Conservation (phyloP, 352 stramenopile genomes). For the Phytophthora constricta region DNA sequence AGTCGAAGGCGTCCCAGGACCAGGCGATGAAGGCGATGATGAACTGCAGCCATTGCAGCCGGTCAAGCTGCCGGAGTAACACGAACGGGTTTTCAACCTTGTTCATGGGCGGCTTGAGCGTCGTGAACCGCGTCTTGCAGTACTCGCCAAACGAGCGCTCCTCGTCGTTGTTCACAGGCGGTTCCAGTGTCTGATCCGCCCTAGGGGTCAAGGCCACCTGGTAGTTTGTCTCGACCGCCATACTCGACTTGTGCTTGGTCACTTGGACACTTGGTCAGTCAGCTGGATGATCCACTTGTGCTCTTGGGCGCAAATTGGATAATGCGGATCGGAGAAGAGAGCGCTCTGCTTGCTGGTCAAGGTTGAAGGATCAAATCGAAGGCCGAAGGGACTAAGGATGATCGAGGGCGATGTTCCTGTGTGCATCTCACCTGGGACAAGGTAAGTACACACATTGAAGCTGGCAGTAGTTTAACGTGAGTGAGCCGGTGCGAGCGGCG, state of each 20-base stretch:
- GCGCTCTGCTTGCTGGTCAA: background rate
- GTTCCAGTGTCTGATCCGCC: conserved; percentile 26
- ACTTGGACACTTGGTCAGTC: background rate
- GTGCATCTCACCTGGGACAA: conserved; percentile 16
- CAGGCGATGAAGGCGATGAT: conserved; percentile 46
- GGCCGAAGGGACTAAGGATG: background rate
- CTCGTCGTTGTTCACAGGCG: conserved; percentile 29
- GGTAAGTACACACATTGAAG: conserved; percentile 24
- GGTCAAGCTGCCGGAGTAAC: conserved; percentile 37
- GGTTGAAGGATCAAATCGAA: background rate
- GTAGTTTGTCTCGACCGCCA: conserved; percentile 35
- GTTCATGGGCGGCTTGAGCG: conserved; percentile 50
- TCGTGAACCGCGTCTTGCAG: conserved; percentile 42
- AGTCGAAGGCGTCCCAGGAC: conserved; percentile 66
- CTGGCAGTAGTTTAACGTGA: background rate
- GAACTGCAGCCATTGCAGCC: conserved; percentile 51
- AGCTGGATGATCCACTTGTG: conserved; percentile 7
- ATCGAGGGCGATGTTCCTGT: background rate
- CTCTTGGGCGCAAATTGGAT: conserved; percentile 14
- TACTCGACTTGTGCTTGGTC: background rate
- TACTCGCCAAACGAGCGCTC: conserved; percentile 44
- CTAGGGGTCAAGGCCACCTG: conserved; percentile 39
- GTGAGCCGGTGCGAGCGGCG: conserved; percentile 7
- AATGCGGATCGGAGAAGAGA: conserved; percentile 7
- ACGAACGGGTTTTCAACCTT: conserved; percentile 38